Percentiles rank a stretch among this genome's conserved stretches.
Evolutionary conservation across 2,329 filamentous ascomycete genomes (phyloP).

Genomic region (Phyllosticta paracitricarpa): DNA sequence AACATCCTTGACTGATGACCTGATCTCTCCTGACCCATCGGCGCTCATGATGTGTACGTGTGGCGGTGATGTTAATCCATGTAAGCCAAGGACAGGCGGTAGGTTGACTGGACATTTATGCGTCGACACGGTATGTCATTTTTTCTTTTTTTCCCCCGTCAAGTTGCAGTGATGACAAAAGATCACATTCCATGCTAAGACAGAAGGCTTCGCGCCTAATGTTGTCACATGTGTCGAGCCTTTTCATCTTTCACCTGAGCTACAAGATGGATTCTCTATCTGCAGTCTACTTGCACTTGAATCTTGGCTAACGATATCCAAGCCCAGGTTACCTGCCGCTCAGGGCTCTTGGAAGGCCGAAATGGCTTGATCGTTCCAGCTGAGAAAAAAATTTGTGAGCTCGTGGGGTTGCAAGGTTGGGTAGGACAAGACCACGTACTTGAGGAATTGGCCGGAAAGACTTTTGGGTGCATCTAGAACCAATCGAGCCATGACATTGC

Average conservation of each 20-base stretch:
- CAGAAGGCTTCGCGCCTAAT: conserved; percentile 15
- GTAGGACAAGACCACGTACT: conserved; percentile 35
- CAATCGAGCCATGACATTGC: conserved; percentile 74
- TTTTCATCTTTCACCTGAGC: conserved; percentile 18
- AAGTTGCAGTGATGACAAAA: conserved; percentile 16
- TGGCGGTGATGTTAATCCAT: not conserved
- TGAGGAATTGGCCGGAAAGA: conserved; percentile 68
- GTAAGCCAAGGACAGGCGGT: not conserved
- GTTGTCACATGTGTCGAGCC: conserved; percentile 12
- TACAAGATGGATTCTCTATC: not conserved
- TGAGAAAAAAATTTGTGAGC: not conserved
- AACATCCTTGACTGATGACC: conserved; percentile 5
- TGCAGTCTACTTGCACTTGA: not conserved
- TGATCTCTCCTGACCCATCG: not conserved
- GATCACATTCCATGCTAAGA: conserved; percentile 21
- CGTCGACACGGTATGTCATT: not conserved
- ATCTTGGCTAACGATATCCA: not conserved
- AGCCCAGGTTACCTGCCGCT: not conserved
- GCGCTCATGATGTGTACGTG: not conserved
- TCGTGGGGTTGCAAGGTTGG: not conserved
- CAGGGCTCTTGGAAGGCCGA: conserved; percentile 8
- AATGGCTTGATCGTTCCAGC: conserved; percentile 12
- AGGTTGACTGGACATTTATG: conserved; percentile 1
- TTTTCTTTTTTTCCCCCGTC: not conserved
- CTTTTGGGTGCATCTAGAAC: conserved; percentile 54